Base-by-base conservation (phyloP, 2,329 filamentous ascomycete species). In the Ilyonectria mors-panacis region DNA sequence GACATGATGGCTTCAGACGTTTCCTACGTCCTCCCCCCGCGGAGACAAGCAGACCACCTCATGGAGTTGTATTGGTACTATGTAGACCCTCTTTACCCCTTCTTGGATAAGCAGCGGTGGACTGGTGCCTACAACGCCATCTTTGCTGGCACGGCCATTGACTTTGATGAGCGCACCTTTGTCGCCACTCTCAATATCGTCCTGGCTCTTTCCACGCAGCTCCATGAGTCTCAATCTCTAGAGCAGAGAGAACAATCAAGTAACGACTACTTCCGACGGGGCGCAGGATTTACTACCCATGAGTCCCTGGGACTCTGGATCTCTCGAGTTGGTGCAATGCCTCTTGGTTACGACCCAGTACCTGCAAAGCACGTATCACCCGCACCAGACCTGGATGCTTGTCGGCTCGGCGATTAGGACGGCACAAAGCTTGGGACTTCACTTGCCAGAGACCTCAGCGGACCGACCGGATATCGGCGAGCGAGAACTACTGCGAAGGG, bases 321-420 rank as follows among this genome's bases (percentile, higher is more conserved):
- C 83, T 0, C 70, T 83, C 0, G 82, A 82, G 48, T 62, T 84
- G 1, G 82, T 86, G 1, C 85, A 86, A 68, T 85, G 81, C 50
- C 73, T 86, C 1, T 72, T 87, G 0, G 74, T 86, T 6, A 84
- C 84, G 66, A 83, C 81, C 12, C 84, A 85, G 50, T 86, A 86
- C 64, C 73, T 86, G 0, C 85, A 86, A 48, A 84, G 85, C 51
- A 86, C 85, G 0, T 81, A 84, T 13, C 81, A 81, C 6, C 81
- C 83, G 0, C 82, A 86, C 64, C 81, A 85, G 63, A 85, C 83
- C 1, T 87, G 85, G 85, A 85, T 86, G 74, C 80, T 84, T 5
- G 81, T 84, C 0, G 84, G 84, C 0, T 76, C 83, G 4, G 84
- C 84, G 0, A 80, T 86, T 17, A 78, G 84, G 1, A 85, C 82